phyloP scores from a whole-genome alignment of 2,329 filamentous ascomycete genomes.

The Penicillium sp. region DNA sequence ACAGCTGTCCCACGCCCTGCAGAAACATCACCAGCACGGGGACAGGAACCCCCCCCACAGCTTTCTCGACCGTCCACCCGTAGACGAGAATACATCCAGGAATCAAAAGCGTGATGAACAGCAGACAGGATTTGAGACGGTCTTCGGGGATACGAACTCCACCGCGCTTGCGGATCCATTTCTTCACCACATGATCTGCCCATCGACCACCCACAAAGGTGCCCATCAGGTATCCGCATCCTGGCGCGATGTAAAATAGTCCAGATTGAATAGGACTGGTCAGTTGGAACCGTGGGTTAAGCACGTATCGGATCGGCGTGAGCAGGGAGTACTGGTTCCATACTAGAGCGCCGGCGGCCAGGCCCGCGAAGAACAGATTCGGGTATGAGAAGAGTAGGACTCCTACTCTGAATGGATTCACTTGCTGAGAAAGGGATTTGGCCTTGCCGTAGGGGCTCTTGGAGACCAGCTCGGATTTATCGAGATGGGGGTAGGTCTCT shows the following conservation, averaged over 20 bases:
- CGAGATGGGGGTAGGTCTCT: slow-evolving; percentile 64
- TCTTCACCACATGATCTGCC: slow-evolving; percentile 61
- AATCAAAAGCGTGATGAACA: slow-evolving; percentile 53
- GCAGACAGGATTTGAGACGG: slow-evolving; percentile 54
- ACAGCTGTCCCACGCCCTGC: slow-evolving; percentile 67
- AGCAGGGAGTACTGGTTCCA: slow-evolving; percentile 71
- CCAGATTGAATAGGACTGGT: slow-evolving; percentile 61
- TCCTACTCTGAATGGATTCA: slow-evolving; percentile 60
- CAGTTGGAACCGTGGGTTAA: slow-evolving; percentile 68
- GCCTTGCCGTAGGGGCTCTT: slow-evolving; percentile 47
- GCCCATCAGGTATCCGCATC: slow-evolving; percentile 62
- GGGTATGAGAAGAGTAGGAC: slow-evolving; percentile 61
- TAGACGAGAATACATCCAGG: slow-evolving; percentile 63
- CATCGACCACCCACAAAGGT: slow-evolving; percentile 67
- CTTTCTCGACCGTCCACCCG: slow-evolving; percentile 57
- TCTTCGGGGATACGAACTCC: slow-evolving; percentile 63
- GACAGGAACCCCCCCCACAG: slow-evolving; percentile 49
- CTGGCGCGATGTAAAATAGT: slow-evolving; percentile 69
- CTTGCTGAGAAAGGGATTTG: slow-evolving; percentile 54
- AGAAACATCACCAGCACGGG: slow-evolving; percentile 69
- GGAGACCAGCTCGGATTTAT: slow-evolving; percentile 56
- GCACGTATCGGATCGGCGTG: slow-evolving; percentile 64
- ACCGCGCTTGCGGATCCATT: slow-evolving; percentile 54
- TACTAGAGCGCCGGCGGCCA: slow-evolving; percentile 58
- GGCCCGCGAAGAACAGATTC: slow-evolving; percentile 58